Base-by-base conservation (phyloP, 2,329 filamentous ascomycete genomes). In the Aspergillus floridensis region DNA sequence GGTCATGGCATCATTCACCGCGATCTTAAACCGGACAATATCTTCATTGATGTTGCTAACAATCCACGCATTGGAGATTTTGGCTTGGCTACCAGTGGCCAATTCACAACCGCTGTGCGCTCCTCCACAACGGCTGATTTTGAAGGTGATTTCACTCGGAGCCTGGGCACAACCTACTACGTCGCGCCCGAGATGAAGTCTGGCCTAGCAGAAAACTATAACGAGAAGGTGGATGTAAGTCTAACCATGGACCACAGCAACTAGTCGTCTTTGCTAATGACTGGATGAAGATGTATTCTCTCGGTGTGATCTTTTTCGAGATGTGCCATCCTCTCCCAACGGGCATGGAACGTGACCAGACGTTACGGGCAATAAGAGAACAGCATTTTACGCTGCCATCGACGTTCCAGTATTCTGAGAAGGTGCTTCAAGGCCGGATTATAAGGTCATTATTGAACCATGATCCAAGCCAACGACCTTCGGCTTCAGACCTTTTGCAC, bases 11-110 rank as follows among this genome's bases (percentile, higher is more conserved):
- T 99, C 65, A 95, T 98, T 14, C 95, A 99, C 73, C 89, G 95
- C 8, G 95, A 99, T 74, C 81, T 99, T 29, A 99, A 99, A 72
- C 95, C 95, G 0, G 95, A 98, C 71, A 99, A 99, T 65, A 88
- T 99, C 31, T 99, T 99, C 77, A 96, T 99, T 65, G 93, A 98
- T 69, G 86, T 89, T 7, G 84, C 88, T 2, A 91, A 92, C 64
- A 95, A 96, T 67, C 92, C 96, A 41, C 95, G 96, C 66, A 97
- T 99, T 66, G 95, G 95, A 48, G 95, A 99, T 70, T 98, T 99
- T 74, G 95, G 95, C 4, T 81, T 99, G 38, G 95, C 95, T 19
- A 98, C 93, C 0, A 95, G 89, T 63, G 92, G 91, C 0, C 91
- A 96, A 68, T 77, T 77, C 31, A 75, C 68, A 24, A 76, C 74